Percentiles rank a stretch among this genome's conserved stretches.
Evolutionary conservation across 139 green algal species (phyloP).

Genomic region (Ettlia oleoabundans): DNA sequence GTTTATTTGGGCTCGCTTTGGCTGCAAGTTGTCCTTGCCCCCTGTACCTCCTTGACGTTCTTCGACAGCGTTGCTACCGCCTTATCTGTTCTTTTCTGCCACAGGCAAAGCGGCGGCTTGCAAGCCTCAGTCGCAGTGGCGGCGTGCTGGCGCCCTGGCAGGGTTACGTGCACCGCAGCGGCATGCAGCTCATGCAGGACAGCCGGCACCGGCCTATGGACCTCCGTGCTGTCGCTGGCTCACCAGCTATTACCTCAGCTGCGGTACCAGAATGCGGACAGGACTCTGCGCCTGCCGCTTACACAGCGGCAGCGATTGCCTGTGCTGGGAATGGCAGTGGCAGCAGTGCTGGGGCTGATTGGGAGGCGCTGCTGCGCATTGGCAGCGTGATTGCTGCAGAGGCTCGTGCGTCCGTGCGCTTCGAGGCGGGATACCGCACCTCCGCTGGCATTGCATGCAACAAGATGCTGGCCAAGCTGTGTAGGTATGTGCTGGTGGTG

Average conservation of each 20-base stretch:
- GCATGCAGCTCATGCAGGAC: conserved; percentile 51
- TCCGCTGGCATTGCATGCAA: conserved; percentile 76
- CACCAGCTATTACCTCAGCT: neutral
- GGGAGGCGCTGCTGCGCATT: conserved; percentile 55
- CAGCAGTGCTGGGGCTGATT: conserved; percentile 18
- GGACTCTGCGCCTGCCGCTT: neutral
- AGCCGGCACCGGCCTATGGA: conserved; percentile 75
- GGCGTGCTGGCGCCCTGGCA: conserved; percentile 27
- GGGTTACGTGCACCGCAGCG: conserved; percentile 57
- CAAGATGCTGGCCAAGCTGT: conserved; percentile 84
- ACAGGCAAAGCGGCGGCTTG: conserved; percentile 19
- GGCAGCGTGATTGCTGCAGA: conserved; percentile 70
- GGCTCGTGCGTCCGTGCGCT: conserved; percentile 46
- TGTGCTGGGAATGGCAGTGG: conserved; percentile 7
- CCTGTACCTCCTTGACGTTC: neutral
- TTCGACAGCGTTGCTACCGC: neutral
- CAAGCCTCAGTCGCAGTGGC: conserved; percentile 1
- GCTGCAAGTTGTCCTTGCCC: neutral
- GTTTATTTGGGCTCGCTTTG: too few species aligned
- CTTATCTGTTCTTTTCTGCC: neutral
- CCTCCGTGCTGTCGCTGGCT: conserved; percentile 42
- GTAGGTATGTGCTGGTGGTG: conserved; percentile 3
- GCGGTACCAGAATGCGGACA: neutral
- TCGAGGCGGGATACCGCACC: conserved; percentile 64
- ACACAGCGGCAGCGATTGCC: neutral